Base-by-base conservation (phyloP, 176 grass and related monocot species). In the Olyra latifolia region DNA sequence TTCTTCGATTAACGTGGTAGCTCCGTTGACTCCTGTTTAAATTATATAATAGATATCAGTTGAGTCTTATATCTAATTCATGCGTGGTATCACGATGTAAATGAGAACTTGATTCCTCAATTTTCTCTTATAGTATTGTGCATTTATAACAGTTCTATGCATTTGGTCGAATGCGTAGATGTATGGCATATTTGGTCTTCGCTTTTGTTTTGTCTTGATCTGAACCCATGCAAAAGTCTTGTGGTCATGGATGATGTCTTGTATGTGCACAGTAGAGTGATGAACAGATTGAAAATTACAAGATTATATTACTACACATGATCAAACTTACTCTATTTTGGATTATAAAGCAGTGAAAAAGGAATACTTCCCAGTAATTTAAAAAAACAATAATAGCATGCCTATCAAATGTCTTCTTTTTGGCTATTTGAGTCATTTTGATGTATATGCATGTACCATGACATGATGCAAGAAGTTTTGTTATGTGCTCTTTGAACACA, bases 401-500 rank as follows among this genome's bases (percentile, higher is more conserved):
- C 12, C 39, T 35, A 48, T 66, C 15, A 29, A 43, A 65, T 47
- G 49, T 72, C 22, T 55, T 1, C 46, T 49, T 2, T 35, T 35
- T 35, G 2, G 2, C 5, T 35, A 35, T 35, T 72, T 29, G 23
- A 30, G 16, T 29, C 14, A 56, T 48, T 66, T 80, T 6, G 45
- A 74, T 80, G 27, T 67, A 43, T 23, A 68, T 76, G 48, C 32
- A 29, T 68, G 27, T 42, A 62, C 71, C 23, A 27, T 80, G 39
- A 66, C 23, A 27, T 80, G 39, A 74, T 48, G 40, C n/a, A 27
- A 80, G 29, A 59, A 67, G 54, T 63, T 85, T 43, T 49, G 60
- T 45, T 30, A 15, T 74, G 19, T 86, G 64, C 6, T 22, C 15
- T 69, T 47, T 75, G 50, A 67, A 60, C 67, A 63, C 19, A 19